A percentile compares a stretch with the other conserved stretches of the same genome.
Evolutionary conservation across 108 stramenopile genomes (phyloP).

Genomic region (Pseudonitzschia multiseries): DNA sequence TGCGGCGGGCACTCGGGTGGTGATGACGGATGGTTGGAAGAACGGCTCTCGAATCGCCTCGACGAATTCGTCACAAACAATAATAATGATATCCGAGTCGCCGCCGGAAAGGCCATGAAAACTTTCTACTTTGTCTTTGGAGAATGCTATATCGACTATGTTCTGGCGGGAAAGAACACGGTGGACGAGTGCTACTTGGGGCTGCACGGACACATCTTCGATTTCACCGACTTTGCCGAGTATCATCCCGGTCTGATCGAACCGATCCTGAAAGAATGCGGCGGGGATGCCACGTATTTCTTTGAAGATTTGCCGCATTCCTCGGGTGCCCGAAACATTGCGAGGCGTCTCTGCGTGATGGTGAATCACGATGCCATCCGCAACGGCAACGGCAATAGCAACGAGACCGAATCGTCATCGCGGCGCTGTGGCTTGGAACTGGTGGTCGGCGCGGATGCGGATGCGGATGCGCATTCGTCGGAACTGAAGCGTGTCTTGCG

Average conservation of each 20-base stretch:
- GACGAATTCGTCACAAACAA: neutral
- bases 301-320: conserved; percentile 81
- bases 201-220: conserved; percentile 70
- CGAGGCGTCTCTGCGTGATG: conserved; percentile 36
- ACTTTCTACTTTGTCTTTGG: conserved; percentile 18
- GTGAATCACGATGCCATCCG: conserved; percentile 18
- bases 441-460: neutral
- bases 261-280: conserved; percentile 70
- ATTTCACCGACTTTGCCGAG: conserved; percentile 71
- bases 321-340: conserved; percentile 38
- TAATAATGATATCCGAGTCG: conserved; percentile 25
- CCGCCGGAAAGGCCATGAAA: conserved; percentile 7
- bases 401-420: neutral
- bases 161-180: conserved; percentile 43
- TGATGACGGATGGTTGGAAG: neutral
- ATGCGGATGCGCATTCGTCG: neutral
- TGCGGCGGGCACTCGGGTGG: neutral
- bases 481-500: conserved; percentile 3
- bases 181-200: conserved; percentile 58
- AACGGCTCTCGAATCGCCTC: conserved; percentile 2
- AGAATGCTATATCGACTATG: conserved; percentile 18
- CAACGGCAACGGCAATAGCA: neutral
- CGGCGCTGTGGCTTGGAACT: neutral
- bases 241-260: conserved; percentile 77
- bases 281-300: conserved; percentile 68